Evolutionary conservation across 2,329 filamentous ascomycete genomes (phyloP), one percentile per base, ranked within the genome.

Genomic region (Arthrobotrys conoides): DNA sequence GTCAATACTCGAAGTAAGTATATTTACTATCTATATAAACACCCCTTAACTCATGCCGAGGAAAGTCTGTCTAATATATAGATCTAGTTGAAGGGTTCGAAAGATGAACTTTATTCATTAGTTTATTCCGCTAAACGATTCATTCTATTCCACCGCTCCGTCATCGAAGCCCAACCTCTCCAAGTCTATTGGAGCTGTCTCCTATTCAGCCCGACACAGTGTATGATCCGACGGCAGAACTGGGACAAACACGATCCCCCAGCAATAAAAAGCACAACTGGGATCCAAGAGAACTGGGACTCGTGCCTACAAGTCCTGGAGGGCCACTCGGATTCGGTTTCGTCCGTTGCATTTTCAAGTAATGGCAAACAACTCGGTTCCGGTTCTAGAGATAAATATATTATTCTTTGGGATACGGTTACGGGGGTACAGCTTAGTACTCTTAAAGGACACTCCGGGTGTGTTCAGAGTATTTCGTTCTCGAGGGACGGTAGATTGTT

Each of bases 391-490:
- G 63, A 66, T 16, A 20, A 16, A 22, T 38, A 30, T 22, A 38
- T 66, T n/a, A 53, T 38, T 24, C 27, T 66, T 10, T 66, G 41
- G 63, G 18, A 66, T 53, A 22, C n/a, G 0, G 9, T 5, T 41
- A 66, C 63, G 6, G 63, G 63, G 18, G n/a, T n/a, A n/a, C 44
- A 18, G 4, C 10, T 24, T 9, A 18, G 18, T 12, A 63, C 36
- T 1, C 18, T 44, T 1, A 18, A 36, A 14, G 46, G 30, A 93
- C 2, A 93, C 24, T 22, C 14, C 3, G 20, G 18, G 22, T 49
- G n/a, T n/a, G 14, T 46, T 16, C 2, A 20, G 16, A 46, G 5
- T n/a, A 3, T 44, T 3, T 3, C 24, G 1, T 66, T 66, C n/a
- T 66, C 41, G 41, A 20, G 9, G 9, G 27, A 66, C 16, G 14